These are phyloP conservation scores for Trifolium subterraneum DNA, from an alignment of 306 rosid species.

Conservation along the genomic window DNA sequence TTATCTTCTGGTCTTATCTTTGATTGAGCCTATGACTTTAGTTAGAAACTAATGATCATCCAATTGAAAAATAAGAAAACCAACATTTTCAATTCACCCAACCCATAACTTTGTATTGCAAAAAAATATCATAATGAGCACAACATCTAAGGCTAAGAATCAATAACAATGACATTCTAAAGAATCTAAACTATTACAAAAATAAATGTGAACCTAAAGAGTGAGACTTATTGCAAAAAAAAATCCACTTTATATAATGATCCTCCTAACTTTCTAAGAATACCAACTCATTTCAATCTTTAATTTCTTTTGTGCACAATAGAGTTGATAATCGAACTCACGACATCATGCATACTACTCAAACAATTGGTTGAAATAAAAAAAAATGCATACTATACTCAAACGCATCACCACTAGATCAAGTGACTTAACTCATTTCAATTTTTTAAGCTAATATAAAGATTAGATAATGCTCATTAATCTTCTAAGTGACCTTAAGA, in stretches of 20 bases:
- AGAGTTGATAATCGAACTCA: no score
- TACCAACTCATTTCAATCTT: background rate
- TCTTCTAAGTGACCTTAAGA: no score
- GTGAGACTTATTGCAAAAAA: background rate
- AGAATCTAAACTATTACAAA: slow-evolving; percentile 4
- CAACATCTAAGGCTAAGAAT: background rate
- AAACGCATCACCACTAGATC: no score
- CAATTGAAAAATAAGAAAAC: slow-evolving; percentile 32
- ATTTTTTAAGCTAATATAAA: no score
- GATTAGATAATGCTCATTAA: no score
- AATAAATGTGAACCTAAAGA: background rate
- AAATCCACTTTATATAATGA: no score
- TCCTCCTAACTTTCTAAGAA: no score
- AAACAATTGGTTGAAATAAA: no score
- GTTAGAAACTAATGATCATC: slow-evolving; percentile 37
- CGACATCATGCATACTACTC: no score
- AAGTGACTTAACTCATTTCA: background rate
- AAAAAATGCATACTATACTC: no score
- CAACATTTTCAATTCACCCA: slow-evolving; percentile 7
- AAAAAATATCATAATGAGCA: slow-evolving; percentile 1
- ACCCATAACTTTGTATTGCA: background rate
- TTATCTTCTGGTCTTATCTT: slow-evolving; percentile 29
- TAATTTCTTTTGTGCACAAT: no score
- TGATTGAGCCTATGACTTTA: slow-evolving; percentile 51
- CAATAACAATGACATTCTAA: background rate